Base-by-base conservation (phyloP, 306 rosid species). In the Rosa lucieae region DNA sequence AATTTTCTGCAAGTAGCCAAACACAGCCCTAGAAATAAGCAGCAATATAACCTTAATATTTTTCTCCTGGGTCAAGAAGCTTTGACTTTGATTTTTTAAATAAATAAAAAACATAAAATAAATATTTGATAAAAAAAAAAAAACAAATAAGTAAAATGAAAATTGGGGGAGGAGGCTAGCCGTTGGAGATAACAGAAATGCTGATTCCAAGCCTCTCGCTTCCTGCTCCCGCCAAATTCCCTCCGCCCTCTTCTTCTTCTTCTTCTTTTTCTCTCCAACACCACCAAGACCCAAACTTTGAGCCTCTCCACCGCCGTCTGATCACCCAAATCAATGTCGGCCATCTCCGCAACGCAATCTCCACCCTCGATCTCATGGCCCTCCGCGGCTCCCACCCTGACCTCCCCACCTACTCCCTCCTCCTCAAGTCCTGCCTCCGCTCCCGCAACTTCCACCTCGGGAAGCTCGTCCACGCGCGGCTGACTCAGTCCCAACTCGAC, bases 381-480 rank as follows among this genome's bases (percentile, higher is more conserved):
- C 39, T 5, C 18, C 69, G 9, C 2, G 70, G 70, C 62, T 10
- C 58, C 62, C 70, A 67, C 63, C 75, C 79, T 0, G 83, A 66
- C 47, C 74, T 73, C 66, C 44, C 75, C 70, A 53, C 79, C 75
- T 66, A 40, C 74, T 80, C 83, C 40, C 79, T 66, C 75, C 78
- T 80, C 70, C 79, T 80, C 83, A 74, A 74, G 21, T 65, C 83
- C 62, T 74, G 83, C 61, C 58, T 80, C 74, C 39, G 83, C 61
- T 80, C 83, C 63, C 79, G 70, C 5, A 74, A 43, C 29, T 80
- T 74, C 76, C 61, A 55, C 9, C 83, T 80, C 29, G 79, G 70
- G 5, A 74, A 67, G 12, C 70, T 74, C 29, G 75, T 74, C 67
- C 83, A 80, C 67, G 69, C 58, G 13, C 74, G 40, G 3, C 6